Conservation (phyloP, 768 basidiomycete genomes). For the Collybia sordida region DNA sequence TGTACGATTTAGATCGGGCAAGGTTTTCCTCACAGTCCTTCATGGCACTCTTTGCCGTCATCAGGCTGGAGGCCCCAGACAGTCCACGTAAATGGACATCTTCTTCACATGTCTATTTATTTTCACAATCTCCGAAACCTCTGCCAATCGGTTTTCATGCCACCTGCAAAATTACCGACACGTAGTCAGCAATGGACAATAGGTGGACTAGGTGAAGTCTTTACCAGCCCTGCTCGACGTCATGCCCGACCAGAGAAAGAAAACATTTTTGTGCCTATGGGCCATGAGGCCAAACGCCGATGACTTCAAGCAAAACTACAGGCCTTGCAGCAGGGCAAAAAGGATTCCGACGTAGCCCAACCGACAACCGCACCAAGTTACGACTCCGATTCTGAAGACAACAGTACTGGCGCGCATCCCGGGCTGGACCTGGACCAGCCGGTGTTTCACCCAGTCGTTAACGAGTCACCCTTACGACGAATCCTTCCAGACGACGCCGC, state of each 20-base stretch:
- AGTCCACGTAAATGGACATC: no score
- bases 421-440: not conserved
- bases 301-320: not conserved
- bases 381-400: not conserved
- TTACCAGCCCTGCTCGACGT: conserved; percentile 11
- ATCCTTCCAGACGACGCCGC: not conserved
- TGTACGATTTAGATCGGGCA: no score
- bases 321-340: not conserved
- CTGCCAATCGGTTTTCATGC: not conserved
- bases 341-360: not conserved
- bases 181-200: conserved; percentile 4
- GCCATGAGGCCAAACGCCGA: not conserved
- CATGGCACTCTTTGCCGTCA: no score
- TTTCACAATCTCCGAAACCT: not conserved
- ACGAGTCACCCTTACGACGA: not conserved
- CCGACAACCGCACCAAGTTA: not conserved
- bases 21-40: no score
- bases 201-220: conserved; percentile 17
- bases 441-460: not conserved
- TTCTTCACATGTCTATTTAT: no score
- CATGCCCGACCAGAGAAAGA: conserved; percentile 12
- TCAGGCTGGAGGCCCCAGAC: no score
- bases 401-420: not conserved
- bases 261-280: conserved; percentile 7
- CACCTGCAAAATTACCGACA: not conserved